Evolutionary conservation across 192 early-diverging fungal genomes (phyloP).

Genomic region (Diversispora eburnea): DNA sequence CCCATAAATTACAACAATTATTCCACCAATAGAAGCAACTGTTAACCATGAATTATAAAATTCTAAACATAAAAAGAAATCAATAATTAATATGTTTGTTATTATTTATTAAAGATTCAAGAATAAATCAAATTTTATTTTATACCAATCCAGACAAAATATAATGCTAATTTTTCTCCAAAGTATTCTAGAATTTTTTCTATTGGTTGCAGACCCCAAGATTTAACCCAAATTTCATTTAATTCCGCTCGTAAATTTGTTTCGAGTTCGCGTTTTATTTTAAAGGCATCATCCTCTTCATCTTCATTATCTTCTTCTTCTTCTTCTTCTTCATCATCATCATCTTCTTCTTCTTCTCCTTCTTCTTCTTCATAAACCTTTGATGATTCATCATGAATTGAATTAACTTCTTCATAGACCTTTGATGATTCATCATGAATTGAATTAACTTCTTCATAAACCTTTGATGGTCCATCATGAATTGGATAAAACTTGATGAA

Average conservation of each 20-base stretch:
- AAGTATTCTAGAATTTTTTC: constrained; percentile 55
- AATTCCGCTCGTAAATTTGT: constrained; percentile 44
- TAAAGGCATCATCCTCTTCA: neutral
- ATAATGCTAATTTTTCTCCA: constrained; percentile 65
- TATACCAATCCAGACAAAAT: constrained; percentile 62
- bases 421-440: constrained; percentile 56
- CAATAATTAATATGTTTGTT: neutral
- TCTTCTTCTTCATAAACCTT: constrained; percentile 23
- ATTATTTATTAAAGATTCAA: too few species aligned
- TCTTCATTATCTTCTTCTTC: neutral
- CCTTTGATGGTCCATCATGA: constrained; percentile 54
- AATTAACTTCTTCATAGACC: constrained; percentile 18
- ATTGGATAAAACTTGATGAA: constrained; percentile 49
- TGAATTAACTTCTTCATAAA: constrained; percentile 30
- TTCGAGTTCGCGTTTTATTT: constrained; percentile 19
- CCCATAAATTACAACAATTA: constrained; percentile 54
- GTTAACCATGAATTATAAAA: constrained; percentile 59
- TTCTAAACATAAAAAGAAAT: constrained; percentile 14
- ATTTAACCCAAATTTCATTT: constrained; percentile 41
- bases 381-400: constrained; percentile 56
- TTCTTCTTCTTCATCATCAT: neutral
- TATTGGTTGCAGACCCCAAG: constrained; percentile 38
- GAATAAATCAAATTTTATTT: too few species aligned
- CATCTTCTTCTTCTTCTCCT: neutral
- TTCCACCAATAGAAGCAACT: constrained; percentile 47